Evolutionary conservation across 1,284 basidiomycete species (phyloP).

Genomic region (Ganoderma meredithae): DNA sequence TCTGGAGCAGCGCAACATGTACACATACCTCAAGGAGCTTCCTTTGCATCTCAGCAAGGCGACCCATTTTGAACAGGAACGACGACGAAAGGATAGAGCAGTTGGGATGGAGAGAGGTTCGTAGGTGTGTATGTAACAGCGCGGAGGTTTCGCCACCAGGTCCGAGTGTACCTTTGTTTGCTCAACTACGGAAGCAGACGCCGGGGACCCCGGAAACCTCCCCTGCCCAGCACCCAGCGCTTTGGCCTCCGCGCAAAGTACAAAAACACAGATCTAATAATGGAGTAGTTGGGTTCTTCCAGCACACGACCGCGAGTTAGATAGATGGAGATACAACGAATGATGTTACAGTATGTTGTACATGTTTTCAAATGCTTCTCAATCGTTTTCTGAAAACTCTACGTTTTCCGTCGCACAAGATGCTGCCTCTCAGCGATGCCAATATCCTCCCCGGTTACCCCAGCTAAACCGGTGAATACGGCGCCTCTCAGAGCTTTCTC

Average conservation of each 20-base stretch:
- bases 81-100: not conserved
- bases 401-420: conserved; percentile 16
- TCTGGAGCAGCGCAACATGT: not conserved
- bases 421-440: conserved; percentile 29
- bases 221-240: not conserved
- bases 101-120: not conserved
- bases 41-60: conserved; percentile 90
- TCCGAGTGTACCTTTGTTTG: conserved; percentile 28
- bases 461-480: conserved; percentile 32
- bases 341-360: not conserved
- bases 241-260: no score
- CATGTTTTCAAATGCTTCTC: not conserved
- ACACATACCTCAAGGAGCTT: conserved; percentile 85
- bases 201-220: not conserved
- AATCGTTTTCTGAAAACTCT: no score
- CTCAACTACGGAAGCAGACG: not conserved
- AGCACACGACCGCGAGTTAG: not conserved
- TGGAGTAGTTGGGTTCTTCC: not conserved
- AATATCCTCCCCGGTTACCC: conserved; percentile 35
- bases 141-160: conserved; percentile 5
- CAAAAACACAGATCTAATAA: no score
- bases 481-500: conserved; percentile 30
- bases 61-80: conserved; percentile 63
- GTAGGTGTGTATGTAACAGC: not conserved
- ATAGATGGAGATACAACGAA: not conserved